Conservation (phyloP, 164 flowering plant species). For the Annona cherimola region DNA sequence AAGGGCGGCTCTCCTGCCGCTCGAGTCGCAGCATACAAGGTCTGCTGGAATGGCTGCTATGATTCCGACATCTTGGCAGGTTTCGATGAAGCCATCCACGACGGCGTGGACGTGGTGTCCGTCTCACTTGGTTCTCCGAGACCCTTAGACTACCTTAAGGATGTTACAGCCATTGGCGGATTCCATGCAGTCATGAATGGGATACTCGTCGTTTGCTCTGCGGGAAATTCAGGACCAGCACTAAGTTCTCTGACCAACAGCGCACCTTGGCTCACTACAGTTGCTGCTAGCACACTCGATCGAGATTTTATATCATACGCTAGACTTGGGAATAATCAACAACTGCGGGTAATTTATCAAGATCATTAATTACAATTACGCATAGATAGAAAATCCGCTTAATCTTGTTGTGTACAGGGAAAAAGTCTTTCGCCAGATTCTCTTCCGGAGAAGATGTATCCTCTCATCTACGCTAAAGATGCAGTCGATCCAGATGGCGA, state of each 20-base stretch:
- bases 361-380: too few species aligned
- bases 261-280: conserved; percentile 64
- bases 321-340: conserved; percentile 35
- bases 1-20: conserved; percentile 68
- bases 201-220: conserved; percentile 47
- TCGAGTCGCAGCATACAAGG: conserved; percentile 54
- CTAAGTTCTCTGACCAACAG: conserved; percentile 35
- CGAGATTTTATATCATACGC: conserved; percentile 36
- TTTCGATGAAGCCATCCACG: conserved; percentile 47
- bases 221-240: conserved; percentile 54
- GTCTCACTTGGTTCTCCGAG: conserved; percentile 34
- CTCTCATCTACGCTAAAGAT: conserved; percentile 28
- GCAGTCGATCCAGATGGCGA: neutral
- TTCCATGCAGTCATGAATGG: conserved; percentile 62
- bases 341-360: too few species aligned
- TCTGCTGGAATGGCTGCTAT: conserved; percentile 33
- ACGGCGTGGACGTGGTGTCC: conserved; percentile 51
- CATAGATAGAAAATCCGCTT: too few species aligned
- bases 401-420: too few species aligned
- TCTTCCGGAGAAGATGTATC: conserved; percentile 16
- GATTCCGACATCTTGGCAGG: conserved; percentile 50
- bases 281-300: conserved; percentile 69
- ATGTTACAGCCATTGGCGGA: conserved; percentile 48
- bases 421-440: neutral
- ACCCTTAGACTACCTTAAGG: conserved; percentile 28